Conservation (phyloP, 2,329 filamentous ascomycete genomes). For the Arthrobotrys entomopaga region DNA sequence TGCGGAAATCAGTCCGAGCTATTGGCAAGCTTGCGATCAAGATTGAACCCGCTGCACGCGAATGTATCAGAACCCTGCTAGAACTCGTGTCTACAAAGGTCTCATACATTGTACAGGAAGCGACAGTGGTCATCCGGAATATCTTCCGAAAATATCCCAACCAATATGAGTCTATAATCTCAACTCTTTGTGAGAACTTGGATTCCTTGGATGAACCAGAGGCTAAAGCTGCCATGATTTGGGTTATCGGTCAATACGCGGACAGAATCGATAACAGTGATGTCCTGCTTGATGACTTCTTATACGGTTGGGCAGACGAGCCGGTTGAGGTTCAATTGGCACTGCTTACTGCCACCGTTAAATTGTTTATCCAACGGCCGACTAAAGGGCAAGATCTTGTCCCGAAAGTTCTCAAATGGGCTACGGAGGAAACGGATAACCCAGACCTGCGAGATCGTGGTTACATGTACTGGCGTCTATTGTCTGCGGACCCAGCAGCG, state of each 20-base stretch:
- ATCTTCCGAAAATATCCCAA: conserved; percentile 99
- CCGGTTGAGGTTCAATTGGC: conserved; percentile 95
- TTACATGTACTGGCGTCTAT: conserved; percentile 98
- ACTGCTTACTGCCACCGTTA: conserved; percentile 93
- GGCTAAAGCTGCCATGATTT: conserved; percentile 98
- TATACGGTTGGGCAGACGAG: conserved; percentile 93
- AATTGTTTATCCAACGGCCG: conserved; percentile 95
- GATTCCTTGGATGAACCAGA: conserved; percentile 97
- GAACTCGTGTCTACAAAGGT: conserved; percentile 97
- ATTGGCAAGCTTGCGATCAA: conserved; percentile 99
- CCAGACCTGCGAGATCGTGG: conserved; percentile 93
- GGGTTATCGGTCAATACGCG: conserved; percentile 98
- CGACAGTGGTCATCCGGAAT: conserved; percentile 97
- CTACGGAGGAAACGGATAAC: conserved; percentile 98
- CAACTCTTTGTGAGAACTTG: conserved; percentile 92
- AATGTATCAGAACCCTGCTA: conserved; percentile 91
- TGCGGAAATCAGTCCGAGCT: conserved; percentile 94
- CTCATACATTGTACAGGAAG: conserved; percentile 98
- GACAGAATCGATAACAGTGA: conserved; percentile 98
- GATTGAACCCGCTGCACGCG: conserved; percentile 89
- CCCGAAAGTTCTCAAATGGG: conserved; percentile 96
- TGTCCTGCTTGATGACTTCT: conserved; percentile 89
- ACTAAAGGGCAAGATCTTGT: conserved; percentile 94
- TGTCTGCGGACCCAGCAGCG: conserved; percentile 88
- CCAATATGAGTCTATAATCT: conserved; percentile 97